Percentiles rank a stretch among this genome's conserved stretches.
These are phyloP conservation scores for Isabelozyma gotoi DNA, from an alignment of 805 yeast species.

Conservation along the genomic window DNA sequence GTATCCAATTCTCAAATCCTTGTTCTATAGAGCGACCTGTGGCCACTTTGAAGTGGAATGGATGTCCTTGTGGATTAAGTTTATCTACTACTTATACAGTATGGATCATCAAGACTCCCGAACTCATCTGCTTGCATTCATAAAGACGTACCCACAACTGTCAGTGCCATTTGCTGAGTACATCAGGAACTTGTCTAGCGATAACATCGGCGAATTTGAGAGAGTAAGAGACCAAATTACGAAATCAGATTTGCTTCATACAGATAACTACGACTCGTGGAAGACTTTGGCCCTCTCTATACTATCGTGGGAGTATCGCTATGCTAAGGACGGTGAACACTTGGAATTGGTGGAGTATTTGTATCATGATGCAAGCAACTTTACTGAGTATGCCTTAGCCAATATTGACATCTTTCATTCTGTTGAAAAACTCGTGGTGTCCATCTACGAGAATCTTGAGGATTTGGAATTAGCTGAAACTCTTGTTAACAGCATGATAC, in stretches of 20 bases:
- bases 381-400: conserved; percentile 24
- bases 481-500: conserved; percentile 20
- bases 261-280: conserved; percentile 29
- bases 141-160: conserved; percentile 21
- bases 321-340: conserved; percentile 3
- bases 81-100: conserved; percentile 24
- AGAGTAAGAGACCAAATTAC: conserved; percentile 6
- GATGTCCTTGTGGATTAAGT: conserved; percentile 27
- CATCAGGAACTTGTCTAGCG: conserved; percentile 4
- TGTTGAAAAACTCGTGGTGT: conserved; percentile 42
- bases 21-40: conserved; percentile 31
- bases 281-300: conserved; percentile 25
- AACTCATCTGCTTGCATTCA: conserved; percentile 14
- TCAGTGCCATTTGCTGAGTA: conserved; percentile 14
- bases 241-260: conserved; percentile 13
- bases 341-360: conserved; percentile 9
- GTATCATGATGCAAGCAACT: conserved; percentile 17
- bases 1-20: conserved; percentile 11
- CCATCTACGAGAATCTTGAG: conserved; percentile 28
- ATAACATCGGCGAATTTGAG: conserved; percentile 7
- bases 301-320: conserved; percentile 13
- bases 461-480: conserved; percentile 25
- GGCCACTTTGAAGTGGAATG: conserved; percentile 8
- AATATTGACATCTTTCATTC: conserved; percentile 39
- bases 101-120: conserved; percentile 10